Percentiles rank a stretch among this genome's conserved stretches.
phyloP scores from a whole-genome alignment of 2,329 filamentous ascomycete species.

The Colletotrichum brevisporum region DNA sequence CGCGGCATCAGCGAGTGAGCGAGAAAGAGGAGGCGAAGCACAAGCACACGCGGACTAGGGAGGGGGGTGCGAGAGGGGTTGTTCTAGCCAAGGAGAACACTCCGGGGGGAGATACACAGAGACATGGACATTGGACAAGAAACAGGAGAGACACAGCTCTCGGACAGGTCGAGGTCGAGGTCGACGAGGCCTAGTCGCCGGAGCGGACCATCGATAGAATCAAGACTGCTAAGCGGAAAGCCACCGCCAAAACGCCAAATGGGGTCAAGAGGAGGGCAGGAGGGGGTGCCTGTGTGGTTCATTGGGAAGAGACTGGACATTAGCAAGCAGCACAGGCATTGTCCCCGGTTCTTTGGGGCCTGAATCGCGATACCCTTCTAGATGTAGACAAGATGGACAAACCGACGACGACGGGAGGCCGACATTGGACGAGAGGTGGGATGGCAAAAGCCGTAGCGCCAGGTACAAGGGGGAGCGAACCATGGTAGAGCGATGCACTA shows the following conservation, averaged over 20 bases:
- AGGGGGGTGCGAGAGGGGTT: no score
- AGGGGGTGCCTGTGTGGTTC: neutral
- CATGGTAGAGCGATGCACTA: no score
- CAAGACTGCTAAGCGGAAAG: slow-evolving; percentile 29
- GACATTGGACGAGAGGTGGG: neutral
- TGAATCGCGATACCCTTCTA: slow-evolving; percentile 19
- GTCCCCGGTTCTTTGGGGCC: slow-evolving; percentile 12
- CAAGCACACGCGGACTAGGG: no score
- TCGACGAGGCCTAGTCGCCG: slow-evolving; percentile 12
- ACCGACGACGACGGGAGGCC: neutral
- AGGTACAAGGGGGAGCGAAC: slow-evolving; percentile 30
- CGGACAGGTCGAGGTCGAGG: slow-evolving; percentile 14
- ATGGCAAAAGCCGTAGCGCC: slow-evolving; percentile 18
- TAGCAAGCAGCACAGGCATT: slow-evolving; percentile 17
- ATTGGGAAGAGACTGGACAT: neutral
- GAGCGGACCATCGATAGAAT: slow-evolving; percentile 12
- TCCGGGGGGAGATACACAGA: neutral
- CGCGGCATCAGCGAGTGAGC: no score
- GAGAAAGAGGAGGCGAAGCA: no score
- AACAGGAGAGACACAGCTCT: slow-evolving; percentile 5
- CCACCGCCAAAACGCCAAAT: slow-evolving; percentile 17
- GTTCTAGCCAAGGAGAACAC: no score
- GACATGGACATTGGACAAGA: neutral
- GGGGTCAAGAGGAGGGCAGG: neutral
- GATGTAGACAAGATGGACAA: slow-evolving; percentile 5